A percentile compares a stretch with the other conserved stretches of the same genome.
phyloP scores from a whole-genome alignment of 345 rosid genomes.

The Trapa incisa region DNA sequence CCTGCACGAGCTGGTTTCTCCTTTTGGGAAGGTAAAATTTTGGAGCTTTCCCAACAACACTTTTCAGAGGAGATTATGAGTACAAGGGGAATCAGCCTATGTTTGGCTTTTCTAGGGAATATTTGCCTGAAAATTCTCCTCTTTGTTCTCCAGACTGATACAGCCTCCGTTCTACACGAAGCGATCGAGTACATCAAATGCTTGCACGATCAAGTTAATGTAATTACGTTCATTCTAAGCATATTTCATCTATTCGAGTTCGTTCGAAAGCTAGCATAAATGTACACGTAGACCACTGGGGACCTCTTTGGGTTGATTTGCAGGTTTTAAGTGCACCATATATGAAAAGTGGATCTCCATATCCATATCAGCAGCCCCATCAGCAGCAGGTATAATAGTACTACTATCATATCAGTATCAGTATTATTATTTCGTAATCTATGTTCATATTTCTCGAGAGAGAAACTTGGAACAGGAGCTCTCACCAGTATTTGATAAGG shows the following conservation, averaged over 20 bases:
- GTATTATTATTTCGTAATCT: no score
- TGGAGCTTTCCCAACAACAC: not conserved
- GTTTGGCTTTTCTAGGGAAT: not conserved
- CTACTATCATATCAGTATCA: not conserved
- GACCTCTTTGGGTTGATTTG: constrained; percentile 3
- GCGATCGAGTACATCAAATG: constrained; percentile 78
- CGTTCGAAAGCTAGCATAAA: not conserved
- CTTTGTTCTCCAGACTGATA: constrained; percentile 57
- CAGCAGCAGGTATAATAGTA: constrained; percentile 48
- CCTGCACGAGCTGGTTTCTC: constrained; percentile 92
- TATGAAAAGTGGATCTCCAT: constrained; percentile 45
- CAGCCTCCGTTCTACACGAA: constrained; percentile 92
- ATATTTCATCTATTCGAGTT: no score
- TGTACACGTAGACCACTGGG: not conserved
- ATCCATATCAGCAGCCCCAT: constrained; percentile 10
- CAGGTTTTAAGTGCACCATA: constrained; percentile 55
- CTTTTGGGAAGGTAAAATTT: constrained; percentile 82
- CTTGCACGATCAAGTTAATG: constrained; percentile 73
- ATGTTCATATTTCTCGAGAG: no score
- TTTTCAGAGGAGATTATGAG: not conserved
- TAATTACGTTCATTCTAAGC: constrained; percentile 10
- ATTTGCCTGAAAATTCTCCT: not conserved
- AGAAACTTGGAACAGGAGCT: no score
- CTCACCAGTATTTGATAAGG: not conserved
- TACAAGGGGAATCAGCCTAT: no score